Evolutionary conservation across 352 stramenopile species (phyloP).

Genomic region (Aphanomyces astaci): DNA sequence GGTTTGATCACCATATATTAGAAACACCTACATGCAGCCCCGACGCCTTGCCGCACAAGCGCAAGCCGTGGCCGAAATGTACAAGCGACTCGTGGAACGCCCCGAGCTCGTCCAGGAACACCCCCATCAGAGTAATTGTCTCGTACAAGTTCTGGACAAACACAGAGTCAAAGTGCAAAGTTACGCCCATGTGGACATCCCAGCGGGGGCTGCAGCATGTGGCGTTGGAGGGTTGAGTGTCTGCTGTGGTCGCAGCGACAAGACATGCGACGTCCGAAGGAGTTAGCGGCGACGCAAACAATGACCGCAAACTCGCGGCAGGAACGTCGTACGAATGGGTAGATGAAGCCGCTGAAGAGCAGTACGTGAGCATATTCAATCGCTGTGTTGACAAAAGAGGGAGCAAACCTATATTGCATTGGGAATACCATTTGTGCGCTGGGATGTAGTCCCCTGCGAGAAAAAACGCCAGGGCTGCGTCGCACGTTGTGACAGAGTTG

Average conservation of each 20-base stretch:
- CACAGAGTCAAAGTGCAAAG: conserved; percentile 24
- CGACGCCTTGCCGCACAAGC: conserved; percentile 35
- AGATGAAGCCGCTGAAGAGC: neutral
- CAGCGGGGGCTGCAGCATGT: neutral
- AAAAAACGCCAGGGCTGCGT: neutral
- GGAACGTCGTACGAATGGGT: neutral
- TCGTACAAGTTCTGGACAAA: conserved; percentile 45
- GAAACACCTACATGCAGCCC: conserved; percentile 38
- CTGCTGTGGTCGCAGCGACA: neutral
- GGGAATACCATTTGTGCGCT: neutral
- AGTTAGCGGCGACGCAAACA: conserved; percentile 6
- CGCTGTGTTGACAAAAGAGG: too few species aligned
- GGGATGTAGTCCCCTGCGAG: neutral
- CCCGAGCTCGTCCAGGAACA: conserved; percentile 55
- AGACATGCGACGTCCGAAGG: neutral
- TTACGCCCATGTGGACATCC: neutral
- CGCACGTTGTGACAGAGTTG: neutral
- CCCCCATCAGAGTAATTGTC: conserved; percentile 42
- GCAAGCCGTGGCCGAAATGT: conserved; percentile 34
- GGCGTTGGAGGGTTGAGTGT: neutral
- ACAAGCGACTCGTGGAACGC: conserved; percentile 38
- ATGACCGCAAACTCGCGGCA: neutral
- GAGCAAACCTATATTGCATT: neutral
- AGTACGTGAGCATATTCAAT: neutral
- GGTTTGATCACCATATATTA: too few species aligned